A percentile compares a stretch with the other conserved stretches of the same genome.
Conservation (phyloP, 169 alveolate genomes). For the Plasmodium inui region DNA sequence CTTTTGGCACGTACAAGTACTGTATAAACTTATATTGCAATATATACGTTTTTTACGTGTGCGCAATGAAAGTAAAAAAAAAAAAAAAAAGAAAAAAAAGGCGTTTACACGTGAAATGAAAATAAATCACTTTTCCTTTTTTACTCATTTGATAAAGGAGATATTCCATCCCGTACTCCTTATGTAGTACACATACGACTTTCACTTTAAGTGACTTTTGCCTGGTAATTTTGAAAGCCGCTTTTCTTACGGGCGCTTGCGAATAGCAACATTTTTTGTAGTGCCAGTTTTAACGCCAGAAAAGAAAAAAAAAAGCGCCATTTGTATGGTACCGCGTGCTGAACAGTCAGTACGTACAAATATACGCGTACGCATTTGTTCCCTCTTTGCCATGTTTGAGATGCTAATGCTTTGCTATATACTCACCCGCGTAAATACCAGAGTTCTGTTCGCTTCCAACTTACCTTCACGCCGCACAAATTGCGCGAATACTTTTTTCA, state of each 20-base stretch:
- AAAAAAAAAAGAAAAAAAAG: too few relatives aligned
- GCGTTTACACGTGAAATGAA: not conserved
- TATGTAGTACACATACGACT: not conserved
- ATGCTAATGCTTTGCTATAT: too few relatives aligned
- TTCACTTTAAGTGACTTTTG: not conserved
- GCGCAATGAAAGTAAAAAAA: not conserved
- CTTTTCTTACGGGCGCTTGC: not conserved
- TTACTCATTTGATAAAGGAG: not conserved
- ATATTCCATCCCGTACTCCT: not conserved
- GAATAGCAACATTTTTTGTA: slow-evolving; percentile 2
- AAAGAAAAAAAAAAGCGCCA: not conserved
- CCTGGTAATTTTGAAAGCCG: not conserved
- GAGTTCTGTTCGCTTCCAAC: not conserved
- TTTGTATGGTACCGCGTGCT: not conserved
- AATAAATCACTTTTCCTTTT: not conserved
- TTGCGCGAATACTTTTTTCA: not conserved
- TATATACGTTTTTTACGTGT: not conserved
- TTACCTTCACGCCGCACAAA: not conserved
- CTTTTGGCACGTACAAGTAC: not conserved
- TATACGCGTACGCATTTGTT: not conserved
- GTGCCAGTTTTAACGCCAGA: not conserved
- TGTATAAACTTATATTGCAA: not conserved
- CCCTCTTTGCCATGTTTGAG: not conserved
- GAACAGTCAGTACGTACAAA: not conserved
- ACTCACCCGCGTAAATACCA: not conserved